Evolutionary conservation across 331 rosid genomes (phyloP), one percentile per base, ranked within the genome.

Genomic region (Rhamnella rubrinervis): DNA sequence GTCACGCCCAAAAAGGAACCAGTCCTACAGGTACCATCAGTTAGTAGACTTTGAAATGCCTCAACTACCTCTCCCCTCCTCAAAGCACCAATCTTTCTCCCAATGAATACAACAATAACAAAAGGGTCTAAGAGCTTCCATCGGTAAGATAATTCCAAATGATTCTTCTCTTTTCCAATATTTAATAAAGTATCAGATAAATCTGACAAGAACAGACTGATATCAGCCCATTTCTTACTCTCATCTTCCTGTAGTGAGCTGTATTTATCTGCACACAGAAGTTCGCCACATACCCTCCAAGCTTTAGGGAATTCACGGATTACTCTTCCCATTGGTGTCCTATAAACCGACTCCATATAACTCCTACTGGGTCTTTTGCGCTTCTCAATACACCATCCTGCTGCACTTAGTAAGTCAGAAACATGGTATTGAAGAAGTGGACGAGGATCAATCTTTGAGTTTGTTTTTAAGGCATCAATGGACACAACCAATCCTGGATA

Each of bases 91-190:
- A 91, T 79, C 93, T 95, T 91, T 82, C 90, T 86, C 62, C 83
- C 79, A 77, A 91, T 31, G 66, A 81, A 85, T 61, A 86, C 73
- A 16, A 91, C 88, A 25, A 71, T 71, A 60, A 95, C 96, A 75
- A 84, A 95, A 59, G 97, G 99, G 79, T 95, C 96, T 81, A 95
- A 82, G 68, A 87, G 76, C 83, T 74, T 81, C 99, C 99, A 95
- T 38, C 65, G 77, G 70, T 86, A 70, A 75, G 90, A 92, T 88
- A 95, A 81, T 56, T 80, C 87, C 49, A 78, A 76, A 56, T 75
- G 83, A 60, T 66, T 74, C 44, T 28, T 81, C 66, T 74, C 85
- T 62, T 86, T 87, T 67, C 78, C 93, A 83, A 91, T 67, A 78
- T 67, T 77, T 75, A 21, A 53, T 73, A 95, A 63, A 63, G 92